Conservation (phyloP, 1,284 basidiomycete genomes). For the Omphalotus olearius region DNA sequence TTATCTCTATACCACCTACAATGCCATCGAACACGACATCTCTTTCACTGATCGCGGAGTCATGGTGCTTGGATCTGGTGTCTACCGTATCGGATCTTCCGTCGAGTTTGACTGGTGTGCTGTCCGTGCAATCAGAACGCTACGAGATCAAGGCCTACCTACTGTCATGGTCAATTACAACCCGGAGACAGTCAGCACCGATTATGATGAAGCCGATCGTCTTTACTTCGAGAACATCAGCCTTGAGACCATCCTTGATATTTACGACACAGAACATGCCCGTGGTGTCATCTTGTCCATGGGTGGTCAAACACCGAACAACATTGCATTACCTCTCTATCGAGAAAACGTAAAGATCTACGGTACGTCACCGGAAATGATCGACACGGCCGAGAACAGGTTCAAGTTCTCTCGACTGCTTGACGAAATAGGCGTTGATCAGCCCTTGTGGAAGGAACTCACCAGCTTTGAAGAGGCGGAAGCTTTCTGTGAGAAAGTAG, state of each 20-base stretch:
- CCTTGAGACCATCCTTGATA: conserved; percentile 94
- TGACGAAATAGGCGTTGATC: conserved; percentile 97
- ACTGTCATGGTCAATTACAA: conserved; percentile 99
- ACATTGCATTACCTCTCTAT: conserved; percentile 91
- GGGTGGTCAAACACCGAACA: conserved; percentile 99
- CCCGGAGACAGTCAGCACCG: conserved; percentile 98
- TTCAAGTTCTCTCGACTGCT: conserved; percentile 99
- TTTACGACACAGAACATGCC: conserved; percentile 90
- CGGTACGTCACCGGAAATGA: conserved; percentile 99
- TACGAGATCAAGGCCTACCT: conserved; percentile 91
- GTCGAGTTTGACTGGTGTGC: conserved; percentile 99
- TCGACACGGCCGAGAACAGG: conserved; percentile 97
- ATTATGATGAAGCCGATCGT: conserved; percentile 98
- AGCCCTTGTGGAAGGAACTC: conserved; percentile 96
- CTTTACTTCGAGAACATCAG: conserved; percentile 99
- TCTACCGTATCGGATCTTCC: conserved; percentile 97
- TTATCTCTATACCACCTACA: conserved; percentile 98
- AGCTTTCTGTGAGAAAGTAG: conserved; percentile 85
- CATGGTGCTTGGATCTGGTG: conserved; percentile 97
- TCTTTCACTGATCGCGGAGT: conserved; percentile 88
- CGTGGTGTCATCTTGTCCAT: conserved; percentile 94
- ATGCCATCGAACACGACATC: conserved; percentile 90
- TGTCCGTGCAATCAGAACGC: conserved; percentile 92
- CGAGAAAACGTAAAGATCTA: conserved; percentile 98
- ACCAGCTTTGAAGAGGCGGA: conserved; percentile 89